Base-by-base conservation (phyloP, 495 filamentous ascomycete species). In the Cryomyces minteri region DNA sequence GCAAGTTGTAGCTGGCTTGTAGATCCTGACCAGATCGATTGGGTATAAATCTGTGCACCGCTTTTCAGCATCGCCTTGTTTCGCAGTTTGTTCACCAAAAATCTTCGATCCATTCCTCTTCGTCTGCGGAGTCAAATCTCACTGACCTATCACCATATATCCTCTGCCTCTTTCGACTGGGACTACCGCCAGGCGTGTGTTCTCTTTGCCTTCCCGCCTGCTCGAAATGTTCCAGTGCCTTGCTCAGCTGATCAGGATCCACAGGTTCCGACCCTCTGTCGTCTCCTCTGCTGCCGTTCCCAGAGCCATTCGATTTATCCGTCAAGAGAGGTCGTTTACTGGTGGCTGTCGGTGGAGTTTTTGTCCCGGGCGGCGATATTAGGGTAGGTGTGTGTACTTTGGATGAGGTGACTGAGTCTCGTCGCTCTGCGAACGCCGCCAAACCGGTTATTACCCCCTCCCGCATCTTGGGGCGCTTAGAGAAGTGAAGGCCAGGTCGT, bases 11-110 rank as follows among this genome's bases (percentile, higher is more conserved):
- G 53, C 85, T 87, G 32, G 90, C 84, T 54, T 87, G 82, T 25
- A 95, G 66, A 59, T 98, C 92, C 58, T 92, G 85, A 6, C 92
- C 90, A 43, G 87, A 81, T 10, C 90, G 79, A 56, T 90, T 87
- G 31, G 92, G 92, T 51, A 98, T 96, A 56, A 98, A 98, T 54
- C 88, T 94, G 54, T 34, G 38, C 18, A 39, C 39, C 39, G 42
- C 56, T 31, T 34, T 47, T 45, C 36, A 48, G 32, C 34, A 14
- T 41, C 34, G 9, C n/a, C 28, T 18, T 25, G 18, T 25, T 25
- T 25, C 18, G 18, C 18, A 25, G 18, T 25, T 25, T 25, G 18
- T 25, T 25, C 2, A 25, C 18, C 18, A 25, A 25, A 2, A 25
- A 25, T 2, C 2, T 25, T 25, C 18, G 18, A 25, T 25, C 18